Percentiles rank a stretch among this genome's conserved stretches.
phyloP scores from a whole-genome alignment of 768 basidiomycete genomes.

The Ramaria sp. region DNA sequence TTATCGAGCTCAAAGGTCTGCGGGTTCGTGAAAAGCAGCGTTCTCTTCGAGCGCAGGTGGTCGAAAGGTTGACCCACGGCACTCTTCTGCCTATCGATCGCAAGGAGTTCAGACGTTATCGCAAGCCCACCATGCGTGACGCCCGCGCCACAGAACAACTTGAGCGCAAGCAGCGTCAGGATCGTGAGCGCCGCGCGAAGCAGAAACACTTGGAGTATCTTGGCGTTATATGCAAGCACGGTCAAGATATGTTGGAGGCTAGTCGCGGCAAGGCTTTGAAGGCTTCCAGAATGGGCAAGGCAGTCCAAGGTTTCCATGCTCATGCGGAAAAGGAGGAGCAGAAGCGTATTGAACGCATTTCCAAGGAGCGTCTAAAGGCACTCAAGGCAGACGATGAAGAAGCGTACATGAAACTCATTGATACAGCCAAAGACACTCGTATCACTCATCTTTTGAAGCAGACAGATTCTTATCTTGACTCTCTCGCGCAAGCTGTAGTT shows the following conservation, averaged over 20 bases:
- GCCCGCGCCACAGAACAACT: conserved; percentile 81
- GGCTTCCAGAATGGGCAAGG: conserved; percentile 61
- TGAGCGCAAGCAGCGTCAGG: conserved; percentile 84
- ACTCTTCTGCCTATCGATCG: conserved; percentile 86
- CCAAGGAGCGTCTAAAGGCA: conserved; percentile 96
- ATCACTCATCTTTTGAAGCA: conserved; percentile 93
- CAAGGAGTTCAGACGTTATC: conserved; percentile 76
- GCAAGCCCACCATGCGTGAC: conserved; percentile 82
- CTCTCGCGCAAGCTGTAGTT: conserved; percentile 85
- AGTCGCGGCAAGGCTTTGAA: conserved; percentile 40
- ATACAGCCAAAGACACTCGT: conserved; percentile 97
- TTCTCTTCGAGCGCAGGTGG: conserved; percentile 72
- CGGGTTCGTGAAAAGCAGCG: conserved; percentile 87
- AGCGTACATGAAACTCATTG: conserved; percentile 98
- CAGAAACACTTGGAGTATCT: conserved; percentile 96
- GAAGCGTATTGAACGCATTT: conserved; percentile 89
- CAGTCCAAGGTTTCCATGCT: conserved; percentile 74
- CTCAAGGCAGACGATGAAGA: conserved; percentile 98
- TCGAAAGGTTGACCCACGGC: conserved; percentile 80
- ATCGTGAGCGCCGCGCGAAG: conserved; percentile 90
- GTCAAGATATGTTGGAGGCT: conserved; percentile 57
- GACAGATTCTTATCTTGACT: conserved; percentile 92
- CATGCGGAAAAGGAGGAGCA: conserved; percentile 97
- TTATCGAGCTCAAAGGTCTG: conserved; percentile 90
- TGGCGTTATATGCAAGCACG: conserved; percentile 74